Evolutionary conservation across 768 basidiomycete genomes (phyloP), one percentile per base, ranked within the genome.

Genomic region (Mycena rosella): DNA sequence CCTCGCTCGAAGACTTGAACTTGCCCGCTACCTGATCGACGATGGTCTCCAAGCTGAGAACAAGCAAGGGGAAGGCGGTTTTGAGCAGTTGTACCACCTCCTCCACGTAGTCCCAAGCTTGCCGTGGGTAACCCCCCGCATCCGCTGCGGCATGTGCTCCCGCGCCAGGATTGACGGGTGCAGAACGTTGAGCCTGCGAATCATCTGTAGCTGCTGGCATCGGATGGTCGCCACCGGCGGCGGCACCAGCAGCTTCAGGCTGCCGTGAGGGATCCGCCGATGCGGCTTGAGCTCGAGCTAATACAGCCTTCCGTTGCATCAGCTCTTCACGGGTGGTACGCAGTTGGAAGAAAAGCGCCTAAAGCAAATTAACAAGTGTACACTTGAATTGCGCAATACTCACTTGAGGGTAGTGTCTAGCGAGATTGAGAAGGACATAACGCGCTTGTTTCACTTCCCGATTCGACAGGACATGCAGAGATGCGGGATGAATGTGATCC

Each of bases 401-500:
- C 4, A 80, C 89, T 88, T 99, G 98, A 47, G 98, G 98, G 79
- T 89, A 97, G 67, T 89, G 83, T 78, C 96, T 94, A 24, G 96
- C 96, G 53, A 99, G 86, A 68, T 94, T 94, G 65, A 96, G 83
- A 42, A 99, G 84, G 49, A 99, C 87, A 76, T 92, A 91, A 22
- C 95, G 88, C 4, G 96, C 96, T 76, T 96, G 96, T 74, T 95
- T 96, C 47, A 95, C 91, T 79, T 99, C 98, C 36, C 95, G 88
- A 67, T 96, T 92, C 2, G 93, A 92, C 44, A 99, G 85, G 97
- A 96, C 60, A 93, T 78, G 70, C 96, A 91, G 11, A 99, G 86
- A 74, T 99, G 97, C 5, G 98, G 98, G 49, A 98, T 96, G 63
- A 98, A 83, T 1, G 97, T 94, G 72, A 99, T 96, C 98, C 98